Conservation (phyloP, 2,329 filamentous ascomycete species). For the Cytospora mali region DNA sequence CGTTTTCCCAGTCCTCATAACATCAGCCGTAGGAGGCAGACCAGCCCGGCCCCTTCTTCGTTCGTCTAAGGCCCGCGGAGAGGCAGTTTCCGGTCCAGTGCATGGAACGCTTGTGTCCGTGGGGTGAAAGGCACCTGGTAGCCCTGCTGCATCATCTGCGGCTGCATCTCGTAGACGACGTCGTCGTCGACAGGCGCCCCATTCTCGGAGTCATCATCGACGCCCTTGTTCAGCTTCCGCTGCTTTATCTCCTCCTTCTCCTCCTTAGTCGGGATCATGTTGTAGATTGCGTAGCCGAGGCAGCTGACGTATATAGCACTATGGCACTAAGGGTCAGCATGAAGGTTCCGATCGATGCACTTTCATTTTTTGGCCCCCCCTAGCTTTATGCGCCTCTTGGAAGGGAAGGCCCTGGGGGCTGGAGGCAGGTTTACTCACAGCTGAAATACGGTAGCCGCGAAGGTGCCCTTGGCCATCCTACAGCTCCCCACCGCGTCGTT, state of each 20-base stretch:
- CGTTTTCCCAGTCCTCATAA: background rate
- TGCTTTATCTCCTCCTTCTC: constrained; percentile 45
- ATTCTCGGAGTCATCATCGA: constrained; percentile 37
- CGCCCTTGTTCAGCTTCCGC: constrained; percentile 44
- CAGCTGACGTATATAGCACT: constrained; percentile 65
- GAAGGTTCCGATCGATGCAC: background rate
- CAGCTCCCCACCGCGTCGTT: constrained; percentile 62
- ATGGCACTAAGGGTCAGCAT: constrained; percentile 5
- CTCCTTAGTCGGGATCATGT: constrained; percentile 58
- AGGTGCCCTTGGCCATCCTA: constrained; percentile 66
- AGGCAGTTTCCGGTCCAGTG: constrained; percentile 60
- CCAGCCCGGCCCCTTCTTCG: no score
- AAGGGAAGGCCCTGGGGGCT: no score
- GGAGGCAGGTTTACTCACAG: constrained; percentile 56
- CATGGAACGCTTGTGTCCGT: constrained; percentile 68
- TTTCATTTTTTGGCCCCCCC: no score
- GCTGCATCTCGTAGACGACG: constrained; percentile 30
- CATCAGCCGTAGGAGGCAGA: background rate
- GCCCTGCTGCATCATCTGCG: constrained; percentile 3
- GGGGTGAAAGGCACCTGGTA: constrained; percentile 60
- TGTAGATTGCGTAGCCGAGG: constrained; percentile 60
- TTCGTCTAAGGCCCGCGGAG: constrained; percentile 42
- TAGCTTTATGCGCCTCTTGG: no score
- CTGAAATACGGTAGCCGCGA: constrained; percentile 67
- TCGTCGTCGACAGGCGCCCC: constrained; percentile 29